phyloP scores from a whole-genome alignment of 768 basidiomycete species.

The Boletales sp. region DNA sequence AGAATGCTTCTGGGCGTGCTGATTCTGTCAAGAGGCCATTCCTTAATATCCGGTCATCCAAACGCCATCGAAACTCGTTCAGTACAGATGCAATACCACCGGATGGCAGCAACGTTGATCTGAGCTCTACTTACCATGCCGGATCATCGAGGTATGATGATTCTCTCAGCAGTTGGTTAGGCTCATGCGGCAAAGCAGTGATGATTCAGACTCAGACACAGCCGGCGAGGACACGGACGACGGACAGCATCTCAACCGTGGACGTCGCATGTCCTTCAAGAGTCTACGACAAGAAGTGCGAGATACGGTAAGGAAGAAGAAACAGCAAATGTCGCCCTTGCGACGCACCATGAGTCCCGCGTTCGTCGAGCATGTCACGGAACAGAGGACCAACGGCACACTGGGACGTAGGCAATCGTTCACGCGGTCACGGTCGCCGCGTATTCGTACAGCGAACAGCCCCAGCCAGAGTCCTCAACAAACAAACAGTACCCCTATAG shows the following conservation, averaged over 20 bases:
- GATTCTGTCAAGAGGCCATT: slow-evolving; percentile 42
- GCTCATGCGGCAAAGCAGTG: slow-evolving; percentile 33
- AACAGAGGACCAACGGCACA: slow-evolving; percentile 33
- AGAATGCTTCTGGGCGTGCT: slow-evolving; percentile 47
- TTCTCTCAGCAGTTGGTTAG: background rate
- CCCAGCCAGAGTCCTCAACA: slow-evolving; percentile 35
- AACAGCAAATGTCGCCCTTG: slow-evolving; percentile 21
- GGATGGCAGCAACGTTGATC: slow-evolving; percentile 44
- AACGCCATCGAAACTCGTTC: slow-evolving; percentile 25
- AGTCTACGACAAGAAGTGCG: slow-evolving; percentile 25
- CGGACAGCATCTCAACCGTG: slow-evolving; percentile 40
- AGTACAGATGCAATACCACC: slow-evolving; percentile 18
- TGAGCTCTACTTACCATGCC: slow-evolving; percentile 87
- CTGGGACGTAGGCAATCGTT: slow-evolving; percentile 45
- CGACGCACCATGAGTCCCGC: slow-evolving; percentile 23
- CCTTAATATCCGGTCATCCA: slow-evolving; percentile 26
- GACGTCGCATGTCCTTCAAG: slow-evolving; percentile 37
- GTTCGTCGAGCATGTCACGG: slow-evolving; percentile 26
- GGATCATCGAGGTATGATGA: slow-evolving; percentile 72
- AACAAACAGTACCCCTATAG: slow-evolving; percentile 38
- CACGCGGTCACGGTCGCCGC: slow-evolving; percentile 73
- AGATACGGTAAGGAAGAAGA: slow-evolving; percentile 27
- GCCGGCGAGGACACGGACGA: slow-evolving; percentile 61
- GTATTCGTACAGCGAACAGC: slow-evolving; percentile 33
- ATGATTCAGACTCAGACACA: slow-evolving; percentile 48